These are phyloP conservation scores for Botryococcus braunii DNA, from an alignment of 163 green algal species.

Conservation along the genomic window DNA sequence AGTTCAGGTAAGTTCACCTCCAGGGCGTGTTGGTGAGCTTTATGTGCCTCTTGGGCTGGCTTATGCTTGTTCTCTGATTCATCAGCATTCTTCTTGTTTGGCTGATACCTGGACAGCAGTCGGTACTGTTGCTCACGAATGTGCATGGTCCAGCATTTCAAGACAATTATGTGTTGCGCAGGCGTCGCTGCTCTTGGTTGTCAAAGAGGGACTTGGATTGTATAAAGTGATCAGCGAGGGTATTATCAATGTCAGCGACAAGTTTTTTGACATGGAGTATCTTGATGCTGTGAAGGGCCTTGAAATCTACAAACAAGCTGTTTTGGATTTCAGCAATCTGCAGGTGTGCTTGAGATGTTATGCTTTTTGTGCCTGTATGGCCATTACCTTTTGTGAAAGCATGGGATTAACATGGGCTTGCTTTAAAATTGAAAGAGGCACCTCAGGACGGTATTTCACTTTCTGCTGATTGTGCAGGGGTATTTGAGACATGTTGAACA, in stretches of 20 bases:
- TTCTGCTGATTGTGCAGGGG: constrained; percentile 8
- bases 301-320: constrained; percentile 61
- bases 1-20: constrained; percentile 32
- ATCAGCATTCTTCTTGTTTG: too few species aligned
- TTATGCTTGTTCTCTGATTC: too few species aligned
- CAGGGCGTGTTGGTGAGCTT: too few species aligned
- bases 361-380: not conserved
- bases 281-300: constrained; percentile 56
- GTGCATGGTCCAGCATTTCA: too few species aligned
- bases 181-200: constrained; percentile 37
- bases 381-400: not conserved
- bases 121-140: too few species aligned
- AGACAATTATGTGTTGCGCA: too few species aligned
- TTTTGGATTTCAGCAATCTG: constrained; percentile 43
- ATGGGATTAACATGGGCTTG: not conserved
- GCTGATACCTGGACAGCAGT: too few species aligned
- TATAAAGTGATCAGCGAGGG: constrained; percentile 85
- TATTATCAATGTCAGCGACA: constrained; percentile 89
- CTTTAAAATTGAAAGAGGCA: not conserved
- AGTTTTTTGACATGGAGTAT: constrained; percentile 89
- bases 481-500: constrained; percentile 38
- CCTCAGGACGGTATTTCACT: not conserved
- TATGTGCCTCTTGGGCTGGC: too few species aligned
- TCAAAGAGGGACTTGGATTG: constrained; percentile 71
- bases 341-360: constrained; percentile 7